These are phyloP conservation scores for Thyridium curvatum DNA, from an alignment of 2,329 filamentous ascomycete species.

Conservation along the genomic window DNA sequence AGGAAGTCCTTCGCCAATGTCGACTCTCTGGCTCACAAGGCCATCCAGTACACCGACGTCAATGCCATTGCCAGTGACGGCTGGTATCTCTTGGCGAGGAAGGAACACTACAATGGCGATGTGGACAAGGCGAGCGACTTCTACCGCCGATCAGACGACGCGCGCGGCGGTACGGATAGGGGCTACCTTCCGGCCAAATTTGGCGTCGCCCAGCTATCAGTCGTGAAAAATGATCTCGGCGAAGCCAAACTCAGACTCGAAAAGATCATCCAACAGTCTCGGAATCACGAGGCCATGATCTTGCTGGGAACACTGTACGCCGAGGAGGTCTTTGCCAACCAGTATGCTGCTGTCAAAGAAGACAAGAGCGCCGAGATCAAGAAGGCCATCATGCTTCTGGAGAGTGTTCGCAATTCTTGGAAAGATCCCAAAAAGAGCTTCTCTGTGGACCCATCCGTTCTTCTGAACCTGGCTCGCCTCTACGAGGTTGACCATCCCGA, in stretches of 20 bases:
- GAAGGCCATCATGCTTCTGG: conserved; percentile 80
- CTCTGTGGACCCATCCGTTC: conserved; percentile 74
- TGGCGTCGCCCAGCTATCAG: conserved; percentile 82
- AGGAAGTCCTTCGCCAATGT: conserved; percentile 76
- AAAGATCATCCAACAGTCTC: conserved; percentile 85
- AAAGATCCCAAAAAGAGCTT: conserved; percentile 86
- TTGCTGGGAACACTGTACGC: conserved; percentile 87
- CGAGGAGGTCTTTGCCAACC: conserved; percentile 83
- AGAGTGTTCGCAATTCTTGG: conserved; percentile 81
- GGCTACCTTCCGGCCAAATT: conserved; percentile 94
- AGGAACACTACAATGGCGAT: conserved; percentile 80
- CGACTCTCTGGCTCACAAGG: conserved; percentile 81
- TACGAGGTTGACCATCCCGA: conserved; percentile 84
- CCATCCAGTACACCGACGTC: conserved; percentile 92
- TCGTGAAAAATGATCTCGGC: conserved; percentile 76
- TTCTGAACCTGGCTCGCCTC: conserved; percentile 84
- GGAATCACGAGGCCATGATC: conserved; percentile 82
- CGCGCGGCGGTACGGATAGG: conserved; percentile 82
- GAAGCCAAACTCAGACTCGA: conserved; percentile 91
- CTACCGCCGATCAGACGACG: conserved; percentile 86
- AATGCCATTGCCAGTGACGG: conserved; percentile 96
- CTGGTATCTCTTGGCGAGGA: conserved; percentile 90
- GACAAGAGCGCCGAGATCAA: conserved; percentile 81
- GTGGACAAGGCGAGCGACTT: conserved; percentile 71
- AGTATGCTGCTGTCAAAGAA: conserved; percentile 67